Conservation (phyloP, 805 yeast species). For the Hanseniaspora lachancei region DNA sequence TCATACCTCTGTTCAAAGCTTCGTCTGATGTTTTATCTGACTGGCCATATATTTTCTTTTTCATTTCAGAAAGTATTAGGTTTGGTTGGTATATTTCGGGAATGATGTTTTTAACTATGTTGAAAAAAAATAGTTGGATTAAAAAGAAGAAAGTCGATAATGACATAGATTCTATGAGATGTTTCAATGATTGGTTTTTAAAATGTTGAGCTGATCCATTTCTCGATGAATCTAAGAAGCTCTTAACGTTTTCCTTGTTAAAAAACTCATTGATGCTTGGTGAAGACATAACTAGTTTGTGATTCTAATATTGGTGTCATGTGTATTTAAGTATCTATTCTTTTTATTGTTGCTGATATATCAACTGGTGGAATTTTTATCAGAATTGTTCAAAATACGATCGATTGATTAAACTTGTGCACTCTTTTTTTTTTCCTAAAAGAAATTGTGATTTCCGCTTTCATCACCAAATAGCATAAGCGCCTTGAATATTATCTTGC, state of each 20-base stretch:
- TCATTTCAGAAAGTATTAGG: conserved; percentile 18
- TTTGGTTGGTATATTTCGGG: conserved; percentile 44
- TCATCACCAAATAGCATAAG: too few relatives aligned
- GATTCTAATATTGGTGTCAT: too few relatives aligned
- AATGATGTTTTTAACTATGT: conserved; percentile 28
- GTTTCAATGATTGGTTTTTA: conserved; percentile 44
- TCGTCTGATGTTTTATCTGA: neutral
- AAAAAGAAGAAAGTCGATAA: conserved; percentile 42
- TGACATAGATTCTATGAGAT: conserved; percentile 43
- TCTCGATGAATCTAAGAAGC: conserved; percentile 39
- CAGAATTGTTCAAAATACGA: too few relatives aligned
- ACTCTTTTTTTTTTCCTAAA: too few relatives aligned
- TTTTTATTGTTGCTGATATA: too few relatives aligned
- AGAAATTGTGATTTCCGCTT: too few relatives aligned
- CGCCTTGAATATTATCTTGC: too few relatives aligned
- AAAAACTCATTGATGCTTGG: too few relatives aligned
- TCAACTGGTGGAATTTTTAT: too few relatives aligned
- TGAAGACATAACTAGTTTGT: neutral
- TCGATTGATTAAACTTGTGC: too few relatives aligned
- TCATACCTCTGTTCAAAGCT: neutral
- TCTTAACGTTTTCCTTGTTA: neutral
- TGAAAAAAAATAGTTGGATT: conserved; percentile 36
- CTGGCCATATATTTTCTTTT: neutral
- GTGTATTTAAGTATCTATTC: too few relatives aligned
- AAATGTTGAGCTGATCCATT: conserved; percentile 46